Conservation (phyloP, 306 rosid species). For the Oxytropis ochrocephala region DNA sequence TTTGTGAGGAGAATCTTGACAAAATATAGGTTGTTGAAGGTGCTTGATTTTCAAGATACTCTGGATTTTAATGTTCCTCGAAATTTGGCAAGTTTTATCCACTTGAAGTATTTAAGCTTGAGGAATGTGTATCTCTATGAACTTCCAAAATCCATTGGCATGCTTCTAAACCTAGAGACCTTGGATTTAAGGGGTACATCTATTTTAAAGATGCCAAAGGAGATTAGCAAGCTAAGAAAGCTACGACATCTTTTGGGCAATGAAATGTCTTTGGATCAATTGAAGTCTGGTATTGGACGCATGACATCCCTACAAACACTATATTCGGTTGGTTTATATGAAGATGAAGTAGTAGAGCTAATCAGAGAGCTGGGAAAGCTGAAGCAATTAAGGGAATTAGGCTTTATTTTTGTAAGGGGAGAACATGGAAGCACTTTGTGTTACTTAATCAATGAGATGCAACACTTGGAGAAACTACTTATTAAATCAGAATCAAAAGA, state of each 20-base stretch:
- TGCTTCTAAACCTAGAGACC: not conserved
- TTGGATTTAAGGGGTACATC: not conserved
- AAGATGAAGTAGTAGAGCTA: not conserved
- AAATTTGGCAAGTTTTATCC: not conserved
- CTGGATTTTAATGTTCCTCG: not conserved
- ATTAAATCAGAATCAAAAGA: too few species aligned
- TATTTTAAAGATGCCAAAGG: not conserved
- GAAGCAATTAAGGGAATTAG: not conserved
- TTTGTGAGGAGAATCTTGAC: not conserved
- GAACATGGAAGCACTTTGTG: not conserved
- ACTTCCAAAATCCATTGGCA: not conserved
- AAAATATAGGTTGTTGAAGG: not conserved
- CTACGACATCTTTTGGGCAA: not conserved
- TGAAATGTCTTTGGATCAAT: not conserved
- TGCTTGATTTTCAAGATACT: not conserved
- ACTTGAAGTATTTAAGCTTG: not conserved
- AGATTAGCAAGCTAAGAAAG: not conserved
- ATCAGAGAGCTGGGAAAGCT: not conserved
- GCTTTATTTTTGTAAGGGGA: not conserved
- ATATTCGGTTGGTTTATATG: accelerated
- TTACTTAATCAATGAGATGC: not conserved
- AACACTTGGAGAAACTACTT: not conserved
- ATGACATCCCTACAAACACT: not conserved
- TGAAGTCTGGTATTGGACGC: not conserved
- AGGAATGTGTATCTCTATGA: not conserved